phyloP scores from a whole-genome alignment of 306 rosid species.

The Prunus dulcis region DNA sequence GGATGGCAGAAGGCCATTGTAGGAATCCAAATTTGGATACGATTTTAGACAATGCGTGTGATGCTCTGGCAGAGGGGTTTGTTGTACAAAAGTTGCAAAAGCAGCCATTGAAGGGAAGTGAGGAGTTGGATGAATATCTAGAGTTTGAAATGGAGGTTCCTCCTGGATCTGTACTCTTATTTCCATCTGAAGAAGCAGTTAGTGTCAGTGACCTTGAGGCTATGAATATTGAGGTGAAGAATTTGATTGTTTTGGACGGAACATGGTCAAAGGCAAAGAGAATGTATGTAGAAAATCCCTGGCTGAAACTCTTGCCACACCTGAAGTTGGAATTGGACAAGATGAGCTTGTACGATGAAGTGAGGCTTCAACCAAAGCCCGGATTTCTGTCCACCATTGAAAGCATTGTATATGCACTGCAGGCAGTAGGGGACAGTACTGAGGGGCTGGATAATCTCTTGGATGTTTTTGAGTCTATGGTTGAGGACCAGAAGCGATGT shows the following conservation, averaged over 20 bases:
- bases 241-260: slow-evolving; percentile 78
- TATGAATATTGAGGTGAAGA: slow-evolving; percentile 46
- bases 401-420: slow-evolving; percentile 74
- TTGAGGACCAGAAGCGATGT: slow-evolving; percentile 73
- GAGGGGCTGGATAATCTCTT: slow-evolving; percentile 65
- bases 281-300: slow-evolving; percentile 75
- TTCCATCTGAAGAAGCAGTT: slow-evolving; percentile 67
- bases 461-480: slow-evolving; percentile 80
- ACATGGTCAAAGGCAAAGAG: slow-evolving; percentile 95
- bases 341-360: slow-evolving; percentile 71
- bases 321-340: slow-evolving; percentile 63
- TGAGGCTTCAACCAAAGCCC: slow-evolving; percentile 70
- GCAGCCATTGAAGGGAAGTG: slow-evolving; percentile 21
- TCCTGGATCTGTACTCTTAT: slow-evolving; percentile 65
- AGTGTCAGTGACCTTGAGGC: slow-evolving; percentile 30
- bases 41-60: slow-evolving; percentile 45
- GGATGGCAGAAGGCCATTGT: slow-evolving; percentile 35
- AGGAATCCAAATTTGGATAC: slow-evolving; percentile 29
- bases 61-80: slow-evolving; percentile 64
- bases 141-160: slow-evolving; percentile 67
- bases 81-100: slow-evolving; percentile 55
- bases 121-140: slow-evolving; percentile 42
- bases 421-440: slow-evolving; percentile 49
- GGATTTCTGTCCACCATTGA: slow-evolving; percentile 82
- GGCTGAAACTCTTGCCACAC: slow-evolving; percentile 77